Evolutionary conservation across 139 green algal genomes (phyloP).

Genomic region (Bryopsis sp.): DNA sequence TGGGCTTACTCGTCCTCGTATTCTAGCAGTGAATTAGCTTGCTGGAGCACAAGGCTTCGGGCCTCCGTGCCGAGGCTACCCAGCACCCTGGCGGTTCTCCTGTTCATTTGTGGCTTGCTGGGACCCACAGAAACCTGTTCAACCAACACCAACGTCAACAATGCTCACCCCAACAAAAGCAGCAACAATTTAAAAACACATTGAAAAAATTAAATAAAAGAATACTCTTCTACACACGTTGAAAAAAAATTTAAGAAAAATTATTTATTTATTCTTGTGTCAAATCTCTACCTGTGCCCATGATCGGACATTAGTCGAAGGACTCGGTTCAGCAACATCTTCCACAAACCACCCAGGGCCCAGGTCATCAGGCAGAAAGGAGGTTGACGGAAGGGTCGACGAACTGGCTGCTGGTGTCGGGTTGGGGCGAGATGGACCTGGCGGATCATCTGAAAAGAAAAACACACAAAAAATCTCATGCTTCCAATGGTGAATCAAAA

Average conservation of each 20-base stretch:
- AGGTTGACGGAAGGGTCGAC: neutral
- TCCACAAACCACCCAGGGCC: neutral
- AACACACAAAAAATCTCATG: too few relatives aligned
- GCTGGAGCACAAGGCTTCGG: conserved; percentile 20
- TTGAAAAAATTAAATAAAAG: too few relatives aligned
- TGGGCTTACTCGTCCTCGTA: conserved; percentile 83
- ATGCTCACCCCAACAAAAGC: too few relatives aligned
- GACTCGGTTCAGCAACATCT: neutral
- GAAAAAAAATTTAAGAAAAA: neutral
- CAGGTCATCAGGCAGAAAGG: neutral
- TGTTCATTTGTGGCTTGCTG: conserved; percentile 20
- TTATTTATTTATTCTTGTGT: neutral
- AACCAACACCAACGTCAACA: too few relatives aligned
- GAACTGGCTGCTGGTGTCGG: neutral
- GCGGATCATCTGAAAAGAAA: neutral
- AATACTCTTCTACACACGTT: too few relatives aligned
- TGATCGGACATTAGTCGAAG: neutral
- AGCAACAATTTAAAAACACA: too few relatives aligned
- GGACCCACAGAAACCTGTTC: neutral
- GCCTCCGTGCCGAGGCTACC: conserved; percentile 25
- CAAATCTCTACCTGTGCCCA: neutral
- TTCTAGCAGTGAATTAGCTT: conserved; percentile 45
- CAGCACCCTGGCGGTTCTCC: conserved; percentile 29
- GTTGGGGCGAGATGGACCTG: neutral
- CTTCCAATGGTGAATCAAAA: neutral